A percentile compares a stretch with the other conserved stretches of the same genome.
phyloP scores from a whole-genome alignment of 2,329 filamentous ascomycete genomes.

The Fonsecaea nubica region DNA sequence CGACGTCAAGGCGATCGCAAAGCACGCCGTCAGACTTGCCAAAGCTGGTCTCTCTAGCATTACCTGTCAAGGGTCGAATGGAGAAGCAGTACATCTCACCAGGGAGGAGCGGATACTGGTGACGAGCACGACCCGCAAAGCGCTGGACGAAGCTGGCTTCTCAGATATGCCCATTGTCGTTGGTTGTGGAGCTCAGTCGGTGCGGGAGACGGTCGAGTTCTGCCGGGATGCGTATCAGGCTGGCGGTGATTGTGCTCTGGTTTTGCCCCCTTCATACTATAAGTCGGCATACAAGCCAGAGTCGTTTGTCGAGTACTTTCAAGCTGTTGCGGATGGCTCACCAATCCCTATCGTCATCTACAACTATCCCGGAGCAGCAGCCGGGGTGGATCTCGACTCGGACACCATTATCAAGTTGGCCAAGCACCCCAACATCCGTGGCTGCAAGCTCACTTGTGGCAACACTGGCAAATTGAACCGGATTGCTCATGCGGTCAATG shows the following conservation, averaged over 20 bases:
- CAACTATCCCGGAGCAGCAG: slow-evolving; percentile 73
- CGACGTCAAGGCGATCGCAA: slow-evolving; percentile 66
- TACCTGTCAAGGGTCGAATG: slow-evolving; percentile 80
- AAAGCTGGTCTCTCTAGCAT: slow-evolving; percentile 74
- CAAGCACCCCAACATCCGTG: slow-evolving; percentile 69
- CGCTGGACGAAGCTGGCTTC: slow-evolving; percentile 71
- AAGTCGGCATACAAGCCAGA: slow-evolving; percentile 68
- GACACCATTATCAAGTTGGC: slow-evolving; percentile 67
- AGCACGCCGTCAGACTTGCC: slow-evolving; percentile 71
- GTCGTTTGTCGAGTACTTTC: slow-evolving; percentile 69
- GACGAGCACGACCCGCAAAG: slow-evolving; percentile 71
- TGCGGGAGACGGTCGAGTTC: slow-evolving; percentile 72
- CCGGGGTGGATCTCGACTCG: slow-evolving; percentile 71
- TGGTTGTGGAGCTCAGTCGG: slow-evolving; percentile 75
- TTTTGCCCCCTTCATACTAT: slow-evolving; percentile 80
- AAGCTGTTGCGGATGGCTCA: slow-evolving; percentile 65
- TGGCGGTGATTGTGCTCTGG: slow-evolving; percentile 76
- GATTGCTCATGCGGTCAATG: slow-evolving; percentile 58
- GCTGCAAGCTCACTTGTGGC: slow-evolving; percentile 75
- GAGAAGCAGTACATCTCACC: slow-evolving; percentile 79
- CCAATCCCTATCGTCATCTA: slow-evolving; percentile 72
- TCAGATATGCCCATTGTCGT: slow-evolving; percentile 72
- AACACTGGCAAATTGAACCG: slow-evolving; percentile 74
- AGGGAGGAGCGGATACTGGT: slow-evolving; percentile 72
- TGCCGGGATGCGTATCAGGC: slow-evolving; percentile 71